Evolutionary conservation across 257 asterid species (phyloP).

Genomic region (Przewalskia tangutica): DNA sequence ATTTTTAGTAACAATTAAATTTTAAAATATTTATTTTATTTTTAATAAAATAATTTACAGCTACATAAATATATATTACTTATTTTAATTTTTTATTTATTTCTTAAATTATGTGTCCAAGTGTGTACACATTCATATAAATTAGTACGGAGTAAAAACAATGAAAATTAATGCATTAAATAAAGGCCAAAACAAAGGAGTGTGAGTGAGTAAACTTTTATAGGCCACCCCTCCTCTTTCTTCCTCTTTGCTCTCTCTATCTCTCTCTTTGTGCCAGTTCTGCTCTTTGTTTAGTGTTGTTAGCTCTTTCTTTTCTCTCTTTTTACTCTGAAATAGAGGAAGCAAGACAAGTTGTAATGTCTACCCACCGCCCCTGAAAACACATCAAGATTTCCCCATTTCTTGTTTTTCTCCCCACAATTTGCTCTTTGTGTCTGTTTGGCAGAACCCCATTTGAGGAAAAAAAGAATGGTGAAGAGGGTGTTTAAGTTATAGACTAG

Average conservation of each 20-base stretch:
- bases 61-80: too few relatives aligned
- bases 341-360: conserved; percentile 38
- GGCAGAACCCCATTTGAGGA: neutral
- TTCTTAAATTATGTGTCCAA: neutral
- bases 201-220: conserved; percentile 5
- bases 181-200: conserved; percentile 33
- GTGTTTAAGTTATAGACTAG: neutral
- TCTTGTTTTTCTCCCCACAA: neutral
- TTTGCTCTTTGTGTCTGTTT: neutral
- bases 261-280: conserved; percentile 1
- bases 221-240: neutral
- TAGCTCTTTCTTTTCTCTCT: conserved; percentile 16
- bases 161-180: conserved; percentile 19
- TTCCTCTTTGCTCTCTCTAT: neutral
- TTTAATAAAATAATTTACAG: too few relatives aligned
- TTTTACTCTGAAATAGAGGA: conserved; percentile 59
- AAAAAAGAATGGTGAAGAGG: neutral
- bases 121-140: too few relatives aligned
- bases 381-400: neutral
- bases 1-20: too few relatives aligned
- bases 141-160: neutral
- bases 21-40: too few relatives aligned
- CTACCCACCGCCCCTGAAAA: conserved; percentile 37
- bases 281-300: conserved; percentile 24
- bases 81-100: too few relatives aligned